Conservation (phyloP, 768 basidiomycete species). For the Megacollybia marginata region DNA sequence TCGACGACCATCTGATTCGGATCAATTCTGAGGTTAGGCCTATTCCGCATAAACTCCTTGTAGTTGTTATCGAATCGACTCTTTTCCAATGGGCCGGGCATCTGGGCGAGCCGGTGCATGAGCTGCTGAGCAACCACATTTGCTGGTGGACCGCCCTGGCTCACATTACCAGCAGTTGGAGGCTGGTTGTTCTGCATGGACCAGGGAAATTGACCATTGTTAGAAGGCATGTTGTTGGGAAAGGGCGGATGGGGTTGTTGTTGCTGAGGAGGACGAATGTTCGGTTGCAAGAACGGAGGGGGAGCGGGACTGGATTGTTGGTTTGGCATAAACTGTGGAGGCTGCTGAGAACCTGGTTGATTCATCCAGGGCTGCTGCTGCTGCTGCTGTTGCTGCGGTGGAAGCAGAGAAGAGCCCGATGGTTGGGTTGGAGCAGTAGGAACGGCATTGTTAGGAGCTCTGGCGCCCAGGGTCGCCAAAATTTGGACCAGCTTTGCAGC, state of each 20-base stretch:
- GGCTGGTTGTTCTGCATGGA: not conserved
- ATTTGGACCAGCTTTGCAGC: conserved; percentile 23
- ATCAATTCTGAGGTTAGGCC: conserved; percentile 17
- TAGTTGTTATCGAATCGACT: conserved; percentile 45
- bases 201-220: conserved; percentile 6
- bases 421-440: too few species aligned
- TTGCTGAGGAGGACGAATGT: not conserved
- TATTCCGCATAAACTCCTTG: conserved; percentile 34
- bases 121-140: conserved; percentile 4
- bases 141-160: not conserved
- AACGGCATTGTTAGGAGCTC: too few species aligned
- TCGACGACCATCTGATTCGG: conserved; percentile 40
- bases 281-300: not conserved
- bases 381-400: too few species aligned
- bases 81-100: conserved; percentile 41
- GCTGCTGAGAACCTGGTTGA: conserved; percentile 17
- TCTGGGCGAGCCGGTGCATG: not conserved
- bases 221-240: conserved; percentile 17
- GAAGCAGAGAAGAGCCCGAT: too few species aligned
- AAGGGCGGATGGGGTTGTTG: conserved; percentile 25
- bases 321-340: not conserved
- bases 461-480: not conserved
- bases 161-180: conserved; percentile 5
- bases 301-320: conserved; percentile 12
- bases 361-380: too few species aligned